Evolutionary conservation across 352 stramenopile genomes (phyloP), one percentile per base, ranked within the genome.

Genomic region (Pythium sukuiense): DNA sequence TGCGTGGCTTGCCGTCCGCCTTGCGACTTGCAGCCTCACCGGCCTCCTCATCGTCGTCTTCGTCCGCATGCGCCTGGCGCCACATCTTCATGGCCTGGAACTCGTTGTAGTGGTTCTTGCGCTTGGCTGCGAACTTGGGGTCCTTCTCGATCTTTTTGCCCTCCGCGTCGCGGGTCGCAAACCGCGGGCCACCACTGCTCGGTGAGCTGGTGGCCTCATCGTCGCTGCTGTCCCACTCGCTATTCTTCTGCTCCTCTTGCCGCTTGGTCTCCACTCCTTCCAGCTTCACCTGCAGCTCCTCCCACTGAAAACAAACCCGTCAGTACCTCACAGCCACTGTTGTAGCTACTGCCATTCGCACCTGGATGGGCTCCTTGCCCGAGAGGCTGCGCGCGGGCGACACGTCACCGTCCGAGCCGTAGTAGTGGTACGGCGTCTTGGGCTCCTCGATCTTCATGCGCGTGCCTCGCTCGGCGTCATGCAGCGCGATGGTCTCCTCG

Each of bases 401-500:
- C 20, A 24, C 69, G 2, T 57, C 63, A 29, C 79, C 72, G 27
- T 73, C 69, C 11, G 49, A 35, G 24, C 66, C 67, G 70, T 90
- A 93, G 67, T 91, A 90, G 59, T 95, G 77, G 63, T 96, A 98
- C 24, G 93, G 93, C 58, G 93, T 98, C 66, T 97, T 90, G 54
- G 93, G 91, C 76, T 98, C 93, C 58, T 97, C 87, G 66, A 98
- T 98, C 75, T 97, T 97, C 81, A 96, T 93, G 53, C 92, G 87
- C 59, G 93, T 98, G 61, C 93, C 93, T 30, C 93, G 79, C 32
- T 97, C 80, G 61, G 95, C 79, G 71, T 98, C 83, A 66, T 98
- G 93, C 57, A 89, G 79, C 20, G 87, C 86, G 69, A 98, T 97
- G 20, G 88, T 97, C 57, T 92, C 83, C 68, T 98, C 93, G 68